Conservation (phyloP, 2,329 filamentous ascomycete species). For the Alternaria sp. region DNA sequence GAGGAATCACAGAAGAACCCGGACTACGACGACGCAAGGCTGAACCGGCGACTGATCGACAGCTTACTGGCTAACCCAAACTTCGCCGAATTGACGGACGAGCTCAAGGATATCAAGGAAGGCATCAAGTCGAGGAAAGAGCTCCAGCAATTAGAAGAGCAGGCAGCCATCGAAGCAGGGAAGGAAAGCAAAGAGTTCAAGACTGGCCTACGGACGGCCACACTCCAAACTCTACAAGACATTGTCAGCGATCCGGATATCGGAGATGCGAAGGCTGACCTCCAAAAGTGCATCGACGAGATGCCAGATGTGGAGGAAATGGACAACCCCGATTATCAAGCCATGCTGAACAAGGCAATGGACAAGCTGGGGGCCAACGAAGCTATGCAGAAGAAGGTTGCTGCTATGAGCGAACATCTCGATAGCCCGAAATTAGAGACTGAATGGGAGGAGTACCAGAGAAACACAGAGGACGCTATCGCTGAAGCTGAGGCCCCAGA, state of each 20-base stretch:
- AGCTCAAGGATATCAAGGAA: constrained; percentile 39
- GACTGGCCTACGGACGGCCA: constrained; percentile 26
- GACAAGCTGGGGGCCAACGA: constrained; percentile 33
- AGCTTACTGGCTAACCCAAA: constrained; percentile 41
- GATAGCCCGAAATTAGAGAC: constrained; percentile 22
- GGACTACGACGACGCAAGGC: constrained; percentile 38
- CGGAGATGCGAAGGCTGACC: constrained; percentile 29
- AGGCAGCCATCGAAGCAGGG: constrained; percentile 23
- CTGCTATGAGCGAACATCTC: constrained; percentile 17
- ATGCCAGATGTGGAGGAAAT: constrained; percentile 32
- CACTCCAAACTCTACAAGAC: constrained; percentile 34
- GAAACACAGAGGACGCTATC: constrained; percentile 21
- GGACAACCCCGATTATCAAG: constrained; percentile 34
- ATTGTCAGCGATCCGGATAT: constrained; percentile 43
- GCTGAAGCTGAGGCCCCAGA: constrained; percentile 16
- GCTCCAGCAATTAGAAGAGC: constrained; percentile 17
- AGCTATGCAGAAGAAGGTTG: constrained; percentile 34
- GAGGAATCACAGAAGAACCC: constrained; percentile 36
- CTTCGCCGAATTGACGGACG: constrained; percentile 39
- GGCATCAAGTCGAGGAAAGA: constrained; percentile 33
- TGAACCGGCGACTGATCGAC: constrained; percentile 40
- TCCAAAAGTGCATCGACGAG: constrained; percentile 36
- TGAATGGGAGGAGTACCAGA: constrained; percentile 24
- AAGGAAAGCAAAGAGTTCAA: constrained; percentile 26
- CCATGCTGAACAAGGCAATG: constrained; percentile 30